A percentile compares a stretch with the other conserved stretches of the same genome.
Conservation (phyloP, 306 rosid genomes). For the Cucurbita moschata region DNA sequence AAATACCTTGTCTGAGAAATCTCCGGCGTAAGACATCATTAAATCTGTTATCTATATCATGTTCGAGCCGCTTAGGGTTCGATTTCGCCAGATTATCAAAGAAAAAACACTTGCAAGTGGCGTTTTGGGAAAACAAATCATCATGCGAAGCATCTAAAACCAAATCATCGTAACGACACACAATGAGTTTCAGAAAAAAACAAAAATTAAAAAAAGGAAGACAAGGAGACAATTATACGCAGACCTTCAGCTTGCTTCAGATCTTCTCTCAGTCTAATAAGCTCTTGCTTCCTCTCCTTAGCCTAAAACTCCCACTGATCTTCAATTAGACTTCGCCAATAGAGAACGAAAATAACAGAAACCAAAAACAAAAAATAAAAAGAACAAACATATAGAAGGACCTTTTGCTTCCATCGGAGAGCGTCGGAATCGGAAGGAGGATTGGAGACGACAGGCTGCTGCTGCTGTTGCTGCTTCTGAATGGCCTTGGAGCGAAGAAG, state of each 20-base stretch:
- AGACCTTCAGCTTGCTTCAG: constrained; percentile 70
- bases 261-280: constrained; percentile 58
- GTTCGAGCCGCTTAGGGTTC: constrained; percentile 24
- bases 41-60: constrained; percentile 39
- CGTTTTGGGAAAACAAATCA: constrained; percentile 53
- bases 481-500: constrained; percentile 53
- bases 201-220: not conserved
- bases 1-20: constrained; percentile 80
- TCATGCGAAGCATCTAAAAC: constrained; percentile 48
- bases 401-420: constrained; percentile 92
- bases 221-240: constrained; percentile 11
- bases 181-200: not conserved
- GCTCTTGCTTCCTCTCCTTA: constrained; percentile 75
- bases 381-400: constrained; percentile 7
- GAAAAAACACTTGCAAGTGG: constrained; percentile 90
- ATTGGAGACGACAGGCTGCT: not conserved
- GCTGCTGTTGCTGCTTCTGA: constrained; percentile 12
- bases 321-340: not conserved
- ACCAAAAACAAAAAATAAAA: not conserved
- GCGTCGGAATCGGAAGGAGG: constrained; percentile 39
- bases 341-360: not conserved
- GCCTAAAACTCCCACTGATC: constrained; percentile 29
- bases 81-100: constrained; percentile 44
- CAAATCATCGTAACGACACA: not conserved
- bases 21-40: constrained; percentile 74